A percentile compares a stretch with the other conserved stretches of the same genome.
Conservation (phyloP, 139 green algal species). For the Pseudopediastrum boryanum region DNA sequence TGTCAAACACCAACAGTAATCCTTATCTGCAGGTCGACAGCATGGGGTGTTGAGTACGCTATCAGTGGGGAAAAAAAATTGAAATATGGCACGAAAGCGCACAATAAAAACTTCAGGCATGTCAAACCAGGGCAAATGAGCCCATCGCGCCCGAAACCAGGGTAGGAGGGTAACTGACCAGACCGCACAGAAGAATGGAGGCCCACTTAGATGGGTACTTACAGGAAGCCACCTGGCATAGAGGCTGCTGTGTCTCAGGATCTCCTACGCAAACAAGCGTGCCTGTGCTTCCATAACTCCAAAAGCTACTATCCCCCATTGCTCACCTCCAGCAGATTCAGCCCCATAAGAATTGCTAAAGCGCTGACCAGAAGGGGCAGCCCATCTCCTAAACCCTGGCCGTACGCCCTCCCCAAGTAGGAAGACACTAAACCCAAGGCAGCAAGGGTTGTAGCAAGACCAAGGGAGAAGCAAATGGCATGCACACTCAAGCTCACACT, state of each 20-base stretch:
- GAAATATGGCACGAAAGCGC: no score
- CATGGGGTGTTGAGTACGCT: no score
- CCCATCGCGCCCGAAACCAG: no score
- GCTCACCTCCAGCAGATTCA: slow-evolving; percentile 90
- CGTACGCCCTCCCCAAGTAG: slow-evolving; percentile 82
- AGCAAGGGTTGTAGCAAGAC: slow-evolving; percentile 90
- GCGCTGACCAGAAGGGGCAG: slow-evolving; percentile 54
- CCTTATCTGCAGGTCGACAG: no score
- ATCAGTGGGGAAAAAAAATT: no score
- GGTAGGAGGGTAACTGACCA: no score
- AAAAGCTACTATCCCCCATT: neutral
- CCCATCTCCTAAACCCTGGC: slow-evolving; percentile 54
- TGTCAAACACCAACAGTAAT: no score
- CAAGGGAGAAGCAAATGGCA: slow-evolving; percentile 77
- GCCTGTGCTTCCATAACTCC: neutral
- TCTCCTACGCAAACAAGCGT: neutral
- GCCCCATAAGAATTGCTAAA: slow-evolving; percentile 91
- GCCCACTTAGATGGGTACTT: no score
- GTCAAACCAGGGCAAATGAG: no score
- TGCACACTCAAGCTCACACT: slow-evolving; percentile 24
- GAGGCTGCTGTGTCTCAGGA: neutral
- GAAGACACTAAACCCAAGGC: slow-evolving; percentile 77
- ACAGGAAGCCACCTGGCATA: neutral
- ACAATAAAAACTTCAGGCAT: no score
- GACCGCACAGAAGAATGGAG: no score